A percentile compares a stretch with the other conserved stretches of the same genome.
These are phyloP conservation scores for Kwoniella sp. DNA, from an alignment of 768 basidiomycete genomes.

Conservation along the genomic window DNA sequence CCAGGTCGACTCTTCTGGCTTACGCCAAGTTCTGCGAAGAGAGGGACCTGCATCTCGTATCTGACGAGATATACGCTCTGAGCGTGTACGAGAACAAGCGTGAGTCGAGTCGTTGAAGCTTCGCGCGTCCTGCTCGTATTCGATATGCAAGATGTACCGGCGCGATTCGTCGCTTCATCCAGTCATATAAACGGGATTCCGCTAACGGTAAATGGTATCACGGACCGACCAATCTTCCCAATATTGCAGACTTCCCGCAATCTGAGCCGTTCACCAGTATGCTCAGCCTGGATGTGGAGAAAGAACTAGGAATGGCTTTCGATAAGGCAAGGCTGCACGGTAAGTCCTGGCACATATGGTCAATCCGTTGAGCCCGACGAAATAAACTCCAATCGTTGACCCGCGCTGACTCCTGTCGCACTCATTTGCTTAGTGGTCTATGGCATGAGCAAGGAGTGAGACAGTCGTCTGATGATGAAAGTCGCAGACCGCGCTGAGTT, in stretches of 20 bases:
- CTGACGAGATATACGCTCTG: slow-evolving; percentile 56
- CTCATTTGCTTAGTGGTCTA: slow-evolving; percentile 36
- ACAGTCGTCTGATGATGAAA: neutral
- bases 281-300: slow-evolving; percentile 49
- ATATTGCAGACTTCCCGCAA: slow-evolving; percentile 26
- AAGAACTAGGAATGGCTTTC: slow-evolving; percentile 44
- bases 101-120: too few relatives aligned
- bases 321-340: slow-evolving; percentile 48
- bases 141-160: too few relatives aligned
- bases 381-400: too few relatives aligned
- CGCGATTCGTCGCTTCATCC: too few relatives aligned
- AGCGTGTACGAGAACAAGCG: slow-evolving; percentile 47
- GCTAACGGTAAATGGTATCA: neutral
- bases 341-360: slow-evolving; percentile 22
- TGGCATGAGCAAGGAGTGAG: slow-evolving; percentile 54
- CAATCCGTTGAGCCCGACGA: neutral
- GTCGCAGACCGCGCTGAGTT: slow-evolving; percentile 1
- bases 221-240: neutral
- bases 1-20: slow-evolving; percentile 46
- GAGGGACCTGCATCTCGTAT: slow-evolving; percentile 52
- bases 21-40: slow-evolving; percentile 54
- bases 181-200: too few relatives aligned
- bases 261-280: slow-evolving; percentile 49
- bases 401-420: too few relatives aligned
- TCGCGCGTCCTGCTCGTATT: too few relatives aligned